Evolutionary conservation across 148 eudicot genomes (phyloP), one percentile per base, ranked within the genome.

Genomic region (Fagopyrum homotropicum): DNA sequence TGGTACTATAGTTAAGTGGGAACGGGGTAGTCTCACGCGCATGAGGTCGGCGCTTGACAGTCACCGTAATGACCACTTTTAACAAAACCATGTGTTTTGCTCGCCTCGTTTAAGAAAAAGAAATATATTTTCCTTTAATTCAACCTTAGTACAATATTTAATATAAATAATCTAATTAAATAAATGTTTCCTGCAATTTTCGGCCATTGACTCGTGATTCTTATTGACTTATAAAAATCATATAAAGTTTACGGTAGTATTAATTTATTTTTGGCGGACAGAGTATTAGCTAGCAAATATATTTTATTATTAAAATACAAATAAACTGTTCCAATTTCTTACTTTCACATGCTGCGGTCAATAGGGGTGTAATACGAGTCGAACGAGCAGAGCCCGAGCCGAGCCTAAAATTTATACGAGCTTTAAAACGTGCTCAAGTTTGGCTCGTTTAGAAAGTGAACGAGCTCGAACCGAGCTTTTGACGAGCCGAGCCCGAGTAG

Each of bases 121-220:
- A 30, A 5, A 10, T 14, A 10, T 5, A 8, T 2, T 40, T 66
- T 1, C 43, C 6, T n/a, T 43, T 40, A 35, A 9, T 66, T 66
- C 71, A 66, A 66, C 71, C 71, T 66, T 17, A 40, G 9, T 29
- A 35, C 40, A 63, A 63, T 10, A 29, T 63, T 40, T 66, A 66
- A 40, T 66, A 40, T 43, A 11, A 40, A 43, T 35, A 35, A 35
- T 3, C 46, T 43, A 16, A 66, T 66, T 66, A 6, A 66, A 66
- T 66, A 12, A 66, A 14, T 4, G 43, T 43, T 66, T 15, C 17
- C 71, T 14, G 15, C 17, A 35, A 40, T 66, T 35, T 40, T 66
- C 4, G 9, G 19, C n/a, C 46, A 15, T 66, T 66, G 71, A 66
- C 71, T 66, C 19, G 46, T 14, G 45, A 40, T 66, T 66, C 43